Evolutionary conservation across 225 moss, liverwort and hornwort genomes (phyloP), one percentile per base, ranked within the genome.

Genomic region (Pleurozium schreberi): DNA sequence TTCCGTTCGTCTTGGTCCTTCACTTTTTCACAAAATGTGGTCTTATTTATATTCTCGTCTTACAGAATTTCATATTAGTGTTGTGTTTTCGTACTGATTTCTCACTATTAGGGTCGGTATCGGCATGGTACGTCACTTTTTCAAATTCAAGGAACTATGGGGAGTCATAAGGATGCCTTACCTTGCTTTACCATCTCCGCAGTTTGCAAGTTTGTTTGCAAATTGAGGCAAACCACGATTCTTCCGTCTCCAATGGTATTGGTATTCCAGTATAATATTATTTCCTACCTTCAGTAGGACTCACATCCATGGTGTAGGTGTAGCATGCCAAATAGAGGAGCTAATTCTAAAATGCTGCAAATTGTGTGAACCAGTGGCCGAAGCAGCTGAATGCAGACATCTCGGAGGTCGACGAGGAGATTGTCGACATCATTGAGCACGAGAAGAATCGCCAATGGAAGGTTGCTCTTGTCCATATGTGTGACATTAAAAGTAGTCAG

Each of bases 381-480:
- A 96, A 96, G 89, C 93, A 90, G 88, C 90, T 99, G 64, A 99
- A 99, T 85, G 52, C 93, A 21, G 92, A 95, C 52, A 52, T 99
- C 81, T 67, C 84, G 40, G 91, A 92, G 76, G 86, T 99, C n/a
- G 99, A 97, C 88, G 91, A 96, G 40, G 99, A 99, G 89, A 93
- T 99, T 52, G 89, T 95, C 49, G 99, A 99, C 87, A 99, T 97
- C 78, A 97, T 99, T 50, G 97, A 99, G 87, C 92, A 82, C 82
- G 99, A 99, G 92, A 99, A 99, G 91, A 99, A 99, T 78, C 96
- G 97, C 12, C 97, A 99, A 93, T 97, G 97, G 97, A 97, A 99
- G 98, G 98, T 96, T 58, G 33, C 47, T 58, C 49, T 42, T 62
- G 38, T 66, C 4, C 28, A 28, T 53, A 16, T 15, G 27, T 68